Evolutionary conservation across 306 rosid genomes (phyloP).

Genomic region (Crataegus laevigata): DNA sequence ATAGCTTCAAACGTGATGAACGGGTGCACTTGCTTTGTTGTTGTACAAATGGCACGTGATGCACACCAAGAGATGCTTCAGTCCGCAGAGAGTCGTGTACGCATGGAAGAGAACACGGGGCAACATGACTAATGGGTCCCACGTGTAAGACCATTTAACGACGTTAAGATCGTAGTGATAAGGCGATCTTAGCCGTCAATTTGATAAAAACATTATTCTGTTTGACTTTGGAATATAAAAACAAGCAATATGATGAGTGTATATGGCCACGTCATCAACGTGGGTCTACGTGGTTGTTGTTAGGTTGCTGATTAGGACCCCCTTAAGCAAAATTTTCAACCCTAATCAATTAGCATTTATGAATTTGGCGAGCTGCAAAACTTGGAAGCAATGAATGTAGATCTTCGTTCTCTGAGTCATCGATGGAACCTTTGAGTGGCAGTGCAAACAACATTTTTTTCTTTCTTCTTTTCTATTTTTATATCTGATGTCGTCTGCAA

Average conservation of each 20-base stretch:
- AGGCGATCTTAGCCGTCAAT: not conserved
- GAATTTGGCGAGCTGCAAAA: not conserved
- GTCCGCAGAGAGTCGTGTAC: not conserved
- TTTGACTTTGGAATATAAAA: not conserved
- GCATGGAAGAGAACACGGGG: not conserved
- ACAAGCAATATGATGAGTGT: not conserved
- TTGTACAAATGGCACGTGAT: not conserved
- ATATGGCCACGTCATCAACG: constrained; percentile 3
- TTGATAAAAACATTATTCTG: not conserved
- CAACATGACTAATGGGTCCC: constrained; percentile 11
- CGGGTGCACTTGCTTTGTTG: not conserved
- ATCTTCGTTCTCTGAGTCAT: too few relatives aligned
- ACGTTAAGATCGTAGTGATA: not conserved
- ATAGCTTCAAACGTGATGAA: not conserved
- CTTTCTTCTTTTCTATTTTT: too few relatives aligned
- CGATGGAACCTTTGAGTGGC: too few relatives aligned
- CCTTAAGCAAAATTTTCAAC: constrained; percentile 28
- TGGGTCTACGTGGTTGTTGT: constrained; percentile 27
- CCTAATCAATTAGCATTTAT: not conserved
- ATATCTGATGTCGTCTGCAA: too few relatives aligned
- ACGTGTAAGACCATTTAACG: not conserved
- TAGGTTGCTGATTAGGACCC: constrained; percentile 26
- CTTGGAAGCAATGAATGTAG: not conserved
- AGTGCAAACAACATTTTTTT: too few relatives aligned
- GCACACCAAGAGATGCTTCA: not conserved